A percentile compares a stretch with the other conserved stretches of the same genome.
These are phyloP conservation scores for Monosporascus sp. DNA, from an alignment of 2,329 filamentous ascomycete species.

Conservation along the genomic window DNA sequence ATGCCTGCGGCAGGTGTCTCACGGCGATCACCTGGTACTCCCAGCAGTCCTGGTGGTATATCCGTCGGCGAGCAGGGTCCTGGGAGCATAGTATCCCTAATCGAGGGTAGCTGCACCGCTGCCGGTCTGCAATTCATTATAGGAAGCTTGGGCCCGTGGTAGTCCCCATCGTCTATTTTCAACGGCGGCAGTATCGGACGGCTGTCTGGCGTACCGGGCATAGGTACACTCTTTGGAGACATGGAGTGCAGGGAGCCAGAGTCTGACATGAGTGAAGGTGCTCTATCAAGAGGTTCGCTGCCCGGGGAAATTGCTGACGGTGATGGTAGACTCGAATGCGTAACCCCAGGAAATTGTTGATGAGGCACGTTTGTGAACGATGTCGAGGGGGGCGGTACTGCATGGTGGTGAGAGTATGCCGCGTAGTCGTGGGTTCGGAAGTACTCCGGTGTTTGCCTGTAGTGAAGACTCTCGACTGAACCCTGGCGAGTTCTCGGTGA, in stretches of 20 bases:
- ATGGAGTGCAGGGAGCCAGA: conserved; percentile 56
- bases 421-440: conserved; percentile 8
- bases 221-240: conserved; percentile 41
- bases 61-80: conserved; percentile 28
- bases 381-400: conserved; percentile 9
- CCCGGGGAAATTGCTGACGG: conserved; percentile 40
- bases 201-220: conserved; percentile 33
- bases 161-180: conserved; percentile 11
- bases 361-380: conserved; percentile 6
- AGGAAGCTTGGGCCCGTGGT: conserved; percentile 3
- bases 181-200: conserved; percentile 27
- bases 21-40: background rate
- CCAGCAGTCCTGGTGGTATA: conserved; percentile 1
- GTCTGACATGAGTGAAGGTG: conserved; percentile 69
- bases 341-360: conserved; percentile 9
- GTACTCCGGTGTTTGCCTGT: conserved; percentile 2
- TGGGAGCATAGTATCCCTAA: conserved; percentile 26
- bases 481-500: conserved; percentile 23
- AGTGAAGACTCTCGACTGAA: conserved; percentile 11
- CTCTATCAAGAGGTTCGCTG: conserved; percentile 49
- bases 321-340: conserved; percentile 22
- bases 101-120: conserved; percentile 16
- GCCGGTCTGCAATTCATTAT: background rate
- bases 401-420: conserved; percentile 14
- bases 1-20: background rate